Evolutionary conservation across 345 rosid genomes (phyloP).

Genomic region (Populus tremula): DNA sequence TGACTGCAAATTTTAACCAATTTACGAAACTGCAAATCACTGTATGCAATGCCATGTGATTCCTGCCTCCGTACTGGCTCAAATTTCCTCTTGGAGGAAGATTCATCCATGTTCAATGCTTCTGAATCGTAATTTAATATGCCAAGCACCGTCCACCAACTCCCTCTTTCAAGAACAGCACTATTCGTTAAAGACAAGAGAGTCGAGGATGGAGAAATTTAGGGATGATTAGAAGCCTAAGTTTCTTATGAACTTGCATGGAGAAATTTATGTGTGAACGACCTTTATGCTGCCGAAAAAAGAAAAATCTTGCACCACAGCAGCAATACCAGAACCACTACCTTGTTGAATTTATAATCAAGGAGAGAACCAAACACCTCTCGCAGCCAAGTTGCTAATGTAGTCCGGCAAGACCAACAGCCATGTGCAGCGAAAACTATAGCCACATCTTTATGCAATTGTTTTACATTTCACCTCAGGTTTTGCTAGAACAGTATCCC

Average conservation of each 20-base stretch:
- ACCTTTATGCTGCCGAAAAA: neutral
- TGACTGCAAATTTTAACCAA: neutral
- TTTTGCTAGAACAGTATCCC: conserved; percentile 18
- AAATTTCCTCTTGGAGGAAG: neutral
- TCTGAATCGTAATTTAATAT: neutral
- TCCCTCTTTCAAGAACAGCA: neutral
- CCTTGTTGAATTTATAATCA: neutral
- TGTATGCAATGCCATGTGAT: neutral
- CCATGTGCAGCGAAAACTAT: conserved; percentile 18
- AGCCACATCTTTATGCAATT: conserved; percentile 8
- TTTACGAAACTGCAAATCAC: neutral
- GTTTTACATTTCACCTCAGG: conserved; percentile 2
- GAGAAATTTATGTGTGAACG: neutral
- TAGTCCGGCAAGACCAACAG: conserved; percentile 1
- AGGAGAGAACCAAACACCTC: conserved; percentile 1
- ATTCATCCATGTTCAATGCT: neutral
- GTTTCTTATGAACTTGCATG: neutral
- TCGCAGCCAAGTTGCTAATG: conserved; percentile 4
- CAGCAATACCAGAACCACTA: neutral
- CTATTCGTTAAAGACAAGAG: neutral
- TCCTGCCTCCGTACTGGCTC: neutral
- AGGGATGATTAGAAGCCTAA: neutral
- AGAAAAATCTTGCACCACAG: neutral
- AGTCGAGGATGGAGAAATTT: neutral
- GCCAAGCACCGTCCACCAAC: neutral